Evolutionary conservation across 2,329 filamentous ascomycete species (phyloP).

Genomic region (Paecilomyces variotii): DNA sequence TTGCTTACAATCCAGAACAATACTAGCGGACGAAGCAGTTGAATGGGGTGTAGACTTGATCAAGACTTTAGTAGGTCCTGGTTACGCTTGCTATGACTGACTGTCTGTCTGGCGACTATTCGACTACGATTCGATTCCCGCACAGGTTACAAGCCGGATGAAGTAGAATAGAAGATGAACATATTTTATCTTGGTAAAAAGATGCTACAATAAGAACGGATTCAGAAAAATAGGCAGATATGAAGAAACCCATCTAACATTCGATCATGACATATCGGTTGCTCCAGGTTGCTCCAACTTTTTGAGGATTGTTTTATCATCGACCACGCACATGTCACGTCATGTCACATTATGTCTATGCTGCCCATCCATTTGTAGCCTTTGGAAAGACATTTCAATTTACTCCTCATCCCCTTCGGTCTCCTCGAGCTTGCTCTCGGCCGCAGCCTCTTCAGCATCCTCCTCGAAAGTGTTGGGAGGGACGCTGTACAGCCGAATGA

Average conservation of each 20-base stretch:
- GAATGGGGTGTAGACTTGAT: too few species aligned
- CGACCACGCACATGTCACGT: background rate
- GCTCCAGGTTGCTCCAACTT: background rate
- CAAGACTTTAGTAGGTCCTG: too few species aligned
- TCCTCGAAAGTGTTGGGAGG: conserved; percentile 85
- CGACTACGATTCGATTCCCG: background rate
- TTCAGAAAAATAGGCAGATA: background rate
- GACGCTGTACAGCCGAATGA: conserved; percentile 87
- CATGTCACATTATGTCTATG: background rate
- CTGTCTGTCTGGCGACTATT: background rate
- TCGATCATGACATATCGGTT: background rate
- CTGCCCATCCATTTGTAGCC: background rate
- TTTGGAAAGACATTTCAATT: conserved; percentile 7
- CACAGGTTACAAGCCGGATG: background rate
- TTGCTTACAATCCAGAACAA: too few species aligned
- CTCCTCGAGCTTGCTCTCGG: conserved; percentile 46
- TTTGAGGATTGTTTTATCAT: background rate
- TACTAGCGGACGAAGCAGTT: too few species aligned
- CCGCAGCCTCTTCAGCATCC: conserved; percentile 57
- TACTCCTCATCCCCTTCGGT: conserved; percentile 46
- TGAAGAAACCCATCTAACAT: background rate
- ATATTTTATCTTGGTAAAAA: background rate
- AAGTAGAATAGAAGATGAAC: background rate
- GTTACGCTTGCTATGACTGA: background rate
- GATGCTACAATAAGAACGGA: background rate